phyloP scores from a whole-genome alignment of 2,329 filamentous ascomycete species.

The Xylariaceae sp. region DNA sequence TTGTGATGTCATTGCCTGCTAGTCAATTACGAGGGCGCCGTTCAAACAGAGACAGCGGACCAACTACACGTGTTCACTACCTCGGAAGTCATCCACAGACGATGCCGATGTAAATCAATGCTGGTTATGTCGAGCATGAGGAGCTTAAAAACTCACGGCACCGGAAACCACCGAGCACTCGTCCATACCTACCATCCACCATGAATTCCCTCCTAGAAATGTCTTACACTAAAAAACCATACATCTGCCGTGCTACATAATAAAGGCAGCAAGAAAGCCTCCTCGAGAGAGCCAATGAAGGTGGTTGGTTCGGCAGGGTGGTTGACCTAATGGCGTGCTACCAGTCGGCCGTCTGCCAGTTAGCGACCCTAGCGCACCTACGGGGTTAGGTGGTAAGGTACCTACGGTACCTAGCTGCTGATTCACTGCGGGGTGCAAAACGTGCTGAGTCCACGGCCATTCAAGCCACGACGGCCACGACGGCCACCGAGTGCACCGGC shows the following conservation, averaged over 20 bases:
- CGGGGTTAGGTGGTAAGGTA: background rate
- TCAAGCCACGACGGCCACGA: no score
- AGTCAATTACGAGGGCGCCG: background rate
- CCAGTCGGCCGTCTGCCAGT: no score
- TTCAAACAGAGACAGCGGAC: background rate
- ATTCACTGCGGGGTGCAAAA: background rate
- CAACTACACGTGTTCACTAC: background rate
- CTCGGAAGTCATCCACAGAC: no score
- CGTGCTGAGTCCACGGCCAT: background rate
- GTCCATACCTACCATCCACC: no score
- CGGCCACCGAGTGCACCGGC: no score
- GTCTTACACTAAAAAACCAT: background rate
- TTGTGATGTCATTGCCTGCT: background rate
- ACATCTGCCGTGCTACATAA: background rate
- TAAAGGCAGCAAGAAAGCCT: background rate
- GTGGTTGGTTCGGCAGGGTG: background rate
- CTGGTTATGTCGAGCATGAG: background rate
- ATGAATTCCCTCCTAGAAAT: background rate
- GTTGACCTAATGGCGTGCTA: background rate
- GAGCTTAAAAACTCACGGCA: background rate
- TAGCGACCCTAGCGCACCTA: no score
- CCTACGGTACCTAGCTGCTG: background rate
- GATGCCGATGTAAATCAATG: no score
- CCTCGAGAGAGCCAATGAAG: background rate
- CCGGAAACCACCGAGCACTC: no score